phyloP scores from a whole-genome alignment of 106 monocot species.

The Vanilla planifolia region DNA sequence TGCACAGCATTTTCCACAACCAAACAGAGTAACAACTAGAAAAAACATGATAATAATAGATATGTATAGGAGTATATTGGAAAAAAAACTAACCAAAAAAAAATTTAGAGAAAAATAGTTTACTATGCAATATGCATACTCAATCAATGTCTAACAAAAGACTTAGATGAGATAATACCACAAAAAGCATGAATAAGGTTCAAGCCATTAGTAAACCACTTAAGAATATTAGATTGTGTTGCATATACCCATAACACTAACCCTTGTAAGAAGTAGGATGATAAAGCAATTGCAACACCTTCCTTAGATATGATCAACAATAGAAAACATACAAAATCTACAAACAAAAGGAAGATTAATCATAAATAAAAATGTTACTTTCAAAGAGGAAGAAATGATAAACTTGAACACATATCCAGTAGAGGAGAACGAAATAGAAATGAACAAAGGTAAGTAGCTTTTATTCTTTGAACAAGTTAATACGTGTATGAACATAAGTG shows the following conservation, averaged over 20 bases:
- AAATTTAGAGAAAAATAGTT: background rate
- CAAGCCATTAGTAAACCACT: background rate
- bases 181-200: background rate
- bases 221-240: background rate
- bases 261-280: background rate
- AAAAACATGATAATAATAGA: background rate
- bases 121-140: background rate
- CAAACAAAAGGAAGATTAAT: background rate
- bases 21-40: background rate
- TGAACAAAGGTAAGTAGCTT: background rate
- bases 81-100: background rate
- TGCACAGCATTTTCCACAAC: background rate
- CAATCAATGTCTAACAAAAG: background rate
- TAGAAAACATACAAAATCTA: background rate
- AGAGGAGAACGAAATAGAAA: background rate
- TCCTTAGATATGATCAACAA: background rate
- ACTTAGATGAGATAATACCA: background rate
- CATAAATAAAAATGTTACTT: background rate
- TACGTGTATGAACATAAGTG: too few species aligned
- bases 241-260: too few species aligned
- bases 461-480: background rate
- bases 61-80: background rate
- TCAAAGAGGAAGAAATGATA: too few species aligned
- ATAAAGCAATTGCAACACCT: background rate
- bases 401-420: too few species aligned